Evolutionary conservation across 345 rosid genomes (phyloP).

Genomic region (Conringia planisiliqua): DNA sequence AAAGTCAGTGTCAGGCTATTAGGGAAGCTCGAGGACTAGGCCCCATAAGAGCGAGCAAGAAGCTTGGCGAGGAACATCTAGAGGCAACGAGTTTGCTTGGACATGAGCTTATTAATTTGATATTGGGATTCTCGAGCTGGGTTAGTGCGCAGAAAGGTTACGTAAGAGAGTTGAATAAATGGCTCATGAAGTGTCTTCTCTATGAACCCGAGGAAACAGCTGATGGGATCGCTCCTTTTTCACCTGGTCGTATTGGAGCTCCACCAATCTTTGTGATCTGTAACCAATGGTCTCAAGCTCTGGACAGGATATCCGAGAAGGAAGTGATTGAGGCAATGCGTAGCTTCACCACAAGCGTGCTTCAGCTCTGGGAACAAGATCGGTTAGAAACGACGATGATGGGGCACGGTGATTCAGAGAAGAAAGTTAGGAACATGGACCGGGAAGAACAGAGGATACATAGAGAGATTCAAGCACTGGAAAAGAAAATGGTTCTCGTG

Average conservation of each 20-base stretch:
- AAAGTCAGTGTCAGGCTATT: conserved; percentile 63
- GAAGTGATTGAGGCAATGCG: conserved; percentile 82
- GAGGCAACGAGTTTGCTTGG: conserved; percentile 66
- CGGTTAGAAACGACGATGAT: conserved; percentile 52
- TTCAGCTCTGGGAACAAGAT: conserved; percentile 83
- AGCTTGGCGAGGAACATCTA: conserved; percentile 60
- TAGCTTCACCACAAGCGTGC: conserved; percentile 54
- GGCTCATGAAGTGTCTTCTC: conserved; percentile 80
- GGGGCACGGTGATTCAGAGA: conserved; percentile 61
- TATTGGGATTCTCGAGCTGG: conserved; percentile 70
- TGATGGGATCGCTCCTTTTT: conserved; percentile 83
- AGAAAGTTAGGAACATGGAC: conserved; percentile 58
- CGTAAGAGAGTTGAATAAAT: conserved; percentile 68
- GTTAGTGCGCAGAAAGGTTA: conserved; percentile 72
- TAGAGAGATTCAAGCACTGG: conserved; percentile 83
- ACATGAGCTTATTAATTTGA: conserved; percentile 78
- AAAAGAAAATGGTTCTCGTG: conserved; percentile 61
- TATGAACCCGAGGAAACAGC: conserved; percentile 91
- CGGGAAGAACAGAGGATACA: conserved; percentile 82
- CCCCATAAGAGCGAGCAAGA: conserved; percentile 56
- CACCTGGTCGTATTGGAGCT: conserved; percentile 94
- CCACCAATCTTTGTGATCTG: conserved; percentile 91
- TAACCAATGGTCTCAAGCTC: conserved; percentile 89
- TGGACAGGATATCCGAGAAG: conserved; percentile 76
- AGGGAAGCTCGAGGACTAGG: conserved; percentile 68